phyloP scores from a whole-genome alignment of 371 early-diverging fungal species.

The Mortierella sp. region DNA sequence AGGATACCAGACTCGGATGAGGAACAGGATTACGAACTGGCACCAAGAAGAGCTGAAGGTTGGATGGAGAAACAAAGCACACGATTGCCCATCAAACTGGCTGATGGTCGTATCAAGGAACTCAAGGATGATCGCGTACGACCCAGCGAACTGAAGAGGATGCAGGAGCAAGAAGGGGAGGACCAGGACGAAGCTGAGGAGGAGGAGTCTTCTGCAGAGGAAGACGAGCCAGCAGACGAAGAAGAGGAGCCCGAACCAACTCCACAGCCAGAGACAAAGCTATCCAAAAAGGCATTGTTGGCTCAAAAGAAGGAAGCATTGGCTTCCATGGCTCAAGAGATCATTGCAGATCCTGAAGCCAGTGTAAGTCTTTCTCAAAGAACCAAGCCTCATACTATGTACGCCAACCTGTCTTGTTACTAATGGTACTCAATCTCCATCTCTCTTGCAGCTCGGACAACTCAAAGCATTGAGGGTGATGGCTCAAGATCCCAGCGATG shows the following conservation, averaged over 20 bases:
- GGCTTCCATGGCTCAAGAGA: slow-evolving; percentile 75
- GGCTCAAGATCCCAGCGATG: slow-evolving; percentile 63
- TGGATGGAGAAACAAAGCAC: slow-evolving; percentile 66
- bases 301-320: slow-evolving; percentile 81
- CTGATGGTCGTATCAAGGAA: slow-evolving; percentile 62
- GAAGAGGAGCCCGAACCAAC: slow-evolving; percentile 28
- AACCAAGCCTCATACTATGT: background rate
- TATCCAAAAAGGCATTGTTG: slow-evolving; percentile 65
- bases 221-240: slow-evolving; percentile 15
- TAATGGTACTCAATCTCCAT: background rate
- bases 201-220: slow-evolving; percentile 27
- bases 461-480: slow-evolving; percentile 73
- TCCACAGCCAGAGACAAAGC: slow-evolving; percentile 35
- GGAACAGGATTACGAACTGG: slow-evolving; percentile 73
- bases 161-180: slow-evolving; percentile 46
- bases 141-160: slow-evolving; percentile 54
- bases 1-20: slow-evolving; percentile 60
- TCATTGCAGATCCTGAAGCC: slow-evolving; percentile 86
- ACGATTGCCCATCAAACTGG: slow-evolving; percentile 73
- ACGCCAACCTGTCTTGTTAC: background rate
- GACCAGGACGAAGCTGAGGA: slow-evolving; percentile 46
- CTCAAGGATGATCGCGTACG: slow-evolving; percentile 44
- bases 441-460: slow-evolving; percentile 57
- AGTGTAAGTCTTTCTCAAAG: slow-evolving; percentile 58
- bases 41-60: slow-evolving; percentile 63